Evolutionary conservation across 495 filamentous ascomycete genomes (phyloP).

Genomic region (Saxispiralis lemnorum): DNA sequence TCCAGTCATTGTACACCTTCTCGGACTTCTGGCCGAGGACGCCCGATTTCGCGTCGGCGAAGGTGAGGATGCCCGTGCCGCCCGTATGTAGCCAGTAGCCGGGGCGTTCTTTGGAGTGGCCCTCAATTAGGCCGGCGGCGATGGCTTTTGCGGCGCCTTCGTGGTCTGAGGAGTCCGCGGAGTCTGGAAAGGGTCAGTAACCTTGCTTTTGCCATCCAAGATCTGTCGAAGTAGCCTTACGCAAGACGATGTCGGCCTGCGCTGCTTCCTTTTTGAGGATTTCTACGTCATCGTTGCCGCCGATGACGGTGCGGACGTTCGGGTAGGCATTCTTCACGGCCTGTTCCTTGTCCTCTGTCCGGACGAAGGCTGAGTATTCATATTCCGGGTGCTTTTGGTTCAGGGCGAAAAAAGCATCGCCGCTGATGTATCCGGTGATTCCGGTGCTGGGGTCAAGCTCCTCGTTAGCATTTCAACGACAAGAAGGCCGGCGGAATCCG

Average conservation of each 20-base stretch:
- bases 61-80: slow-evolving; percentile 40
- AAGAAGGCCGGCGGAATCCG: too few relatives aligned
- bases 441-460: too few relatives aligned
- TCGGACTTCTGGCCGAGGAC: slow-evolving; percentile 34
- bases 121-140: slow-evolving; percentile 20
- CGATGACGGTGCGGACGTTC: slow-evolving; percentile 35
- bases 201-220: background rate
- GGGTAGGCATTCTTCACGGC: slow-evolving; percentile 43
- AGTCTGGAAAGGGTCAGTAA: slow-evolving; percentile 13
- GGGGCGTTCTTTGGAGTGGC: slow-evolving; percentile 26
- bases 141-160: slow-evolving; percentile 18
- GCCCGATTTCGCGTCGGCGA: slow-evolving; percentile 31
- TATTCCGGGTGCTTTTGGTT: slow-evolving; percentile 46
- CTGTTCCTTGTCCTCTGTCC: slow-evolving; percentile 47
- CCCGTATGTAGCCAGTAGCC: slow-evolving; percentile 45
- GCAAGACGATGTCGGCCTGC: slow-evolving; percentile 48
- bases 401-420: slow-evolving; percentile 46
- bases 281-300: slow-evolving; percentile 36
- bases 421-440: slow-evolving; percentile 43
- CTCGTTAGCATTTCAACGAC: too few relatives aligned
- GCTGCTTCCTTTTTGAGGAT: slow-evolving; percentile 40
- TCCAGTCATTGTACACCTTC: slow-evolving; percentile 41
- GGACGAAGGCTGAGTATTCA: slow-evolving; percentile 45
- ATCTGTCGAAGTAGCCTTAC: slow-evolving; percentile 25
- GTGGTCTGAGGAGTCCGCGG: slow-evolving; percentile 22